Evolutionary conservation across 805 yeast genomes (phyloP).

Genomic region (Spathaspora passalidarum): DNA sequence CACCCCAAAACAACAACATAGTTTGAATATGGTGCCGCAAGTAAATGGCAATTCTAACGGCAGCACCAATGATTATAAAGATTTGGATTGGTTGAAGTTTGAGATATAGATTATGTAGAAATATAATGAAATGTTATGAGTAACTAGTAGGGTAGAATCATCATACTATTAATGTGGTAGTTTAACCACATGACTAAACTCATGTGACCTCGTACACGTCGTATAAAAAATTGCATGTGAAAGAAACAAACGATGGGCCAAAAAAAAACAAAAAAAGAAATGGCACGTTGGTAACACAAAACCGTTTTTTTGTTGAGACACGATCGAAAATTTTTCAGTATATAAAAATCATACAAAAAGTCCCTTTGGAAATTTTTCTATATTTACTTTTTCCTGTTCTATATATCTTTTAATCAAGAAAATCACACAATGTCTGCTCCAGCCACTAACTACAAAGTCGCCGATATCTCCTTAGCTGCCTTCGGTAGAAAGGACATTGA

Average conservation of each 20-base stretch:
- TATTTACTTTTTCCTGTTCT: background rate
- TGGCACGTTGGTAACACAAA: slow-evolving; percentile 1
- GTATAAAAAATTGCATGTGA: slow-evolving; percentile 2
- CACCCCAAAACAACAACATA: background rate
- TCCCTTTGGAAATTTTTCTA: background rate
- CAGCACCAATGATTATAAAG: slow-evolving; percentile 13
- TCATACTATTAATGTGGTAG: too few relatives aligned
- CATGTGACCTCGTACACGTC: background rate
- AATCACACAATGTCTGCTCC: slow-evolving; percentile 33
- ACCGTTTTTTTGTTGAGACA: background rate
- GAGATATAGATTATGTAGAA: slow-evolving; percentile 14
- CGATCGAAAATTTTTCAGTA: slow-evolving; percentile 1
- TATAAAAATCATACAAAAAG: background rate
- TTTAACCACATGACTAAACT: too few relatives aligned
- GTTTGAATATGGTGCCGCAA: background rate
- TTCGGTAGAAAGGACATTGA: slow-evolving; percentile 99
- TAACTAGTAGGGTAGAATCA: background rate
- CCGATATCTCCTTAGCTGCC: slow-evolving; percentile 97
- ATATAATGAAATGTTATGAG: background rate
- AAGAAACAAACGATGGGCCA: background rate
- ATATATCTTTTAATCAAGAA: background rate
- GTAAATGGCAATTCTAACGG: background rate
- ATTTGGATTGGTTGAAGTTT: slow-evolving; percentile 26
- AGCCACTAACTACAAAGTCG: slow-evolving; percentile 80
- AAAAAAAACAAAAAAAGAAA: background rate